phyloP scores from a whole-genome alignment of 2,329 filamentous ascomycete species.

The Teratosphaeriaceae sp. region DNA sequence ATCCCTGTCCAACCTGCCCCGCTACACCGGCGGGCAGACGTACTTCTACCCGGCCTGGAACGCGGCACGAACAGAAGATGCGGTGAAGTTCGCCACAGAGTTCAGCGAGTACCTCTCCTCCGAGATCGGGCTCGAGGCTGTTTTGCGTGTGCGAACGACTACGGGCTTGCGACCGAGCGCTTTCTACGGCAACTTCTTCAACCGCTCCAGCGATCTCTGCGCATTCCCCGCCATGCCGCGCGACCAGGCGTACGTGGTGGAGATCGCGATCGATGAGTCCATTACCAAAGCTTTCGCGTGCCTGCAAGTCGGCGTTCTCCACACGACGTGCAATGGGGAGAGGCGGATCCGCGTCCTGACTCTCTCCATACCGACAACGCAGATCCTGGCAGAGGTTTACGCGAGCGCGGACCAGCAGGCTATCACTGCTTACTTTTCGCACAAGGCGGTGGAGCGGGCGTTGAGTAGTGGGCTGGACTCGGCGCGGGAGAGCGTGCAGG shows the following conservation, averaged over 20 bases:
- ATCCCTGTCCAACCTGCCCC: conserved; percentile 86
- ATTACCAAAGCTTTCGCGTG: conserved; percentile 88
- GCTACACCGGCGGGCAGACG: conserved; percentile 95
- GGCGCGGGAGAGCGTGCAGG: conserved; percentile 82
- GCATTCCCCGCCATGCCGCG: conserved; percentile 97
- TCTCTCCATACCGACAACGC: conserved; percentile 84
- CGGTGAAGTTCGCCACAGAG: conserved; percentile 94
- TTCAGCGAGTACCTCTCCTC: conserved; percentile 96
- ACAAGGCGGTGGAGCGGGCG: conserved; percentile 92
- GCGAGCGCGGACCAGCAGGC: conserved; percentile 92
- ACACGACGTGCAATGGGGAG: conserved; percentile 97
- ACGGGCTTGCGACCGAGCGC: conserved; percentile 94
- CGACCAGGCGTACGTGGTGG: conserved; percentile 95
- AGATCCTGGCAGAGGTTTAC: conserved; percentile 83
- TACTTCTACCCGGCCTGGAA: conserved; percentile 99
- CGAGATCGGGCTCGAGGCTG: conserved; percentile 92
- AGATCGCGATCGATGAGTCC: conserved; percentile 95
- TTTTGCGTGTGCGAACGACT: conserved; percentile 88
- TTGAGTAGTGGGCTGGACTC: conserved; percentile 82
- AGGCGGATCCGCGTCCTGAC: conserved; percentile 92
- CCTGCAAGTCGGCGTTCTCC: conserved; percentile 87
- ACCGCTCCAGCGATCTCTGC: conserved; percentile 92
- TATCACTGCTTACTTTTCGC: conserved; percentile 88
- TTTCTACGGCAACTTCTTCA: conserved; percentile 99
- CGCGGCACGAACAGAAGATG: conserved; percentile 85